These are phyloP conservation scores for Quercus tomentella DNA, from an alignment of 331 rosid genomes.

Conservation along the genomic window DNA sequence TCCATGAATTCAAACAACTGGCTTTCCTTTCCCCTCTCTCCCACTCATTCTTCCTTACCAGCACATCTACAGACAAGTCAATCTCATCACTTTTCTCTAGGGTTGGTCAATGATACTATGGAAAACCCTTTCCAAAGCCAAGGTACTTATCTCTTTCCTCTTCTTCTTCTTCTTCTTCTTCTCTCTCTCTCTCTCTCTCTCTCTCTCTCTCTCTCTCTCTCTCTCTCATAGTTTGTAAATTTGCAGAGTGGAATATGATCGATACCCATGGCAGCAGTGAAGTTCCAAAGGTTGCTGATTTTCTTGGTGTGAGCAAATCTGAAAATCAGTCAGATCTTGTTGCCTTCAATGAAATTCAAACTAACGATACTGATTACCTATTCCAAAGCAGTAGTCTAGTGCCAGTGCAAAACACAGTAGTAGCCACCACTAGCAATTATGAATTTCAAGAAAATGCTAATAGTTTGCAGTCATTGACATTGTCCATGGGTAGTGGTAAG, in stretches of 20 bases:
- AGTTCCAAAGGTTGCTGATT: constrained; percentile 91
- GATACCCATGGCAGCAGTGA: constrained; percentile 47
- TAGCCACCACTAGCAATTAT: constrained; percentile 38
- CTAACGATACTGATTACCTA: constrained; percentile 59
- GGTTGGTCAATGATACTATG: constrained; percentile 64
- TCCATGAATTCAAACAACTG: constrained; percentile 93
- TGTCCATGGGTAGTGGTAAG: constrained; percentile 89
- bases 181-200: no score
- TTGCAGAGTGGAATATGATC: constrained; percentile 80
- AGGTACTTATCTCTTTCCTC: constrained; percentile 28
- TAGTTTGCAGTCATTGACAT: constrained; percentile 72
- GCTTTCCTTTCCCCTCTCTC: constrained; percentile 96
- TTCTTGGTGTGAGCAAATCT: constrained; percentile 84
- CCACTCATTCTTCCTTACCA: constrained; percentile 73
- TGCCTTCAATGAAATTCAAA: constrained; percentile 48
- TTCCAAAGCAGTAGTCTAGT: constrained; percentile 46
- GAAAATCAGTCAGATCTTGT: constrained; percentile 77
- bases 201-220: neutral
- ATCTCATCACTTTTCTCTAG: constrained; percentile 83
- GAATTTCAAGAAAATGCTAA: constrained; percentile 71
- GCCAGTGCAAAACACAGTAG: constrained; percentile 49
- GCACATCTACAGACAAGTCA: constrained; percentile 65
- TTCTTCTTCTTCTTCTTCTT: no score
- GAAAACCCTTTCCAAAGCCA: constrained; percentile 84
- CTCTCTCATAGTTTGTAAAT: neutral